Conservation (phyloP, 441 rosid genomes). For the Rhodomyrtus psidioides region DNA sequence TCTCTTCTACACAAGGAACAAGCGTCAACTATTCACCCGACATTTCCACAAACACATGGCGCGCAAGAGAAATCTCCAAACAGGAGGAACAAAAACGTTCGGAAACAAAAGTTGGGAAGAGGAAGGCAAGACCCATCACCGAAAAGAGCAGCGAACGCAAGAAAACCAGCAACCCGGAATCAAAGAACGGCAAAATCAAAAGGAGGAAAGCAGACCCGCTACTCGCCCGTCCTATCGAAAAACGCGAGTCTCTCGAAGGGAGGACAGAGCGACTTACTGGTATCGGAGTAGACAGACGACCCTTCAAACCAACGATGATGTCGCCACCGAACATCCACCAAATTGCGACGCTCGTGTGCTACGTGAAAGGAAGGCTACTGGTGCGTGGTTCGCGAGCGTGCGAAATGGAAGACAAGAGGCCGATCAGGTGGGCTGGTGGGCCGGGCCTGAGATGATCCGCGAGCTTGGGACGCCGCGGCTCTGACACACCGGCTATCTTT, state of each 20-base stretch:
- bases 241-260: neutral
- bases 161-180: neutral
- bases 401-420: rapidly evolving
- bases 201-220: neutral
- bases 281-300: neutral
- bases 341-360: neutral
- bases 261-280: neutral
- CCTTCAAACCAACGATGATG: neutral
- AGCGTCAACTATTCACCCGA: neutral
- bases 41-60: neutral
- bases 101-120: neutral
- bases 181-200: neutral
- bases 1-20: neutral
- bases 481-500: too few relatives aligned
- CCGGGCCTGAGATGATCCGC: neutral
- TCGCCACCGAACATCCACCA: neutral
- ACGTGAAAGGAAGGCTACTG: neutral
- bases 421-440: neutral
- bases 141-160: neutral
- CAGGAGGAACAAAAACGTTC: neutral
- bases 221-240: neutral
- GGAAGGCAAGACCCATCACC: neutral
- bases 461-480: too few relatives aligned
- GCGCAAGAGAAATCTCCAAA: neutral
- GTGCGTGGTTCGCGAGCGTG: rapidly evolving